phyloP scores from a whole-genome alignment of 495 filamentous ascomycete genomes.

The Collariella sp. region DNA sequence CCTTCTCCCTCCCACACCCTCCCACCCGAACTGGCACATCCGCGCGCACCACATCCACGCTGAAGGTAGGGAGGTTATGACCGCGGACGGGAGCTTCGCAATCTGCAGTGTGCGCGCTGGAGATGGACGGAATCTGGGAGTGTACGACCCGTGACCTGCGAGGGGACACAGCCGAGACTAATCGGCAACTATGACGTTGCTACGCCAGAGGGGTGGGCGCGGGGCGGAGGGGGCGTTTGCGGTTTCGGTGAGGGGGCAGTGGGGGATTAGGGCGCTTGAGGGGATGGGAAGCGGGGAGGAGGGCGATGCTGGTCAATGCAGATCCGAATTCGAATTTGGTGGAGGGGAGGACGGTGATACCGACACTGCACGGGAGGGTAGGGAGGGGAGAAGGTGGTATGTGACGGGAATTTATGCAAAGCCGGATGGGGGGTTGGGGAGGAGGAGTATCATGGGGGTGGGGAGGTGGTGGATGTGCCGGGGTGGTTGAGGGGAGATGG shows the following conservation, averaged over 20 bases:
- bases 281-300: slow-evolving; percentile 24
- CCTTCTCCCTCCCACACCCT: slow-evolving; percentile 49
- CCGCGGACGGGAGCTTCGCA: slow-evolving; percentile 62
- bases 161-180: slow-evolving; percentile 44
- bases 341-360: slow-evolving; percentile 59
- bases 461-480: slow-evolving; percentile 44
- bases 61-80: slow-evolving; percentile 51
- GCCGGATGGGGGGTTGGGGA: slow-evolving; percentile 31
- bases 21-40: slow-evolving; percentile 58
- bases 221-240: slow-evolving; percentile 50
- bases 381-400: slow-evolving; percentile 43
- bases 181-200: slow-evolving; percentile 49
- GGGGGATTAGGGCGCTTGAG: slow-evolving; percentile 56
- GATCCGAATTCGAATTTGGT: slow-evolving; percentile 74
- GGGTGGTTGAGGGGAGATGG: slow-evolving; percentile 46
- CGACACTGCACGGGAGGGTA: slow-evolving; percentile 50
- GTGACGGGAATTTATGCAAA: slow-evolving; percentile 44
- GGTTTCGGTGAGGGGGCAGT: slow-evolving; percentile 58
- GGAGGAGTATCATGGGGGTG: slow-evolving; percentile 46
- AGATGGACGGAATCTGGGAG: slow-evolving; percentile 51
- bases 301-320: slow-evolving; percentile 55
- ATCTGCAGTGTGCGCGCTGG: slow-evolving; percentile 52
- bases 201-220: slow-evolving; percentile 48
- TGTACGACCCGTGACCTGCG: slow-evolving; percentile 37
- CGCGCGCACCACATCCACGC: slow-evolving; percentile 50